Evolutionary conservation across 1,284 basidiomycete genomes (phyloP), one percentile per base, ranked within the genome.

Genomic region (Rhodotorula sp.): DNA sequence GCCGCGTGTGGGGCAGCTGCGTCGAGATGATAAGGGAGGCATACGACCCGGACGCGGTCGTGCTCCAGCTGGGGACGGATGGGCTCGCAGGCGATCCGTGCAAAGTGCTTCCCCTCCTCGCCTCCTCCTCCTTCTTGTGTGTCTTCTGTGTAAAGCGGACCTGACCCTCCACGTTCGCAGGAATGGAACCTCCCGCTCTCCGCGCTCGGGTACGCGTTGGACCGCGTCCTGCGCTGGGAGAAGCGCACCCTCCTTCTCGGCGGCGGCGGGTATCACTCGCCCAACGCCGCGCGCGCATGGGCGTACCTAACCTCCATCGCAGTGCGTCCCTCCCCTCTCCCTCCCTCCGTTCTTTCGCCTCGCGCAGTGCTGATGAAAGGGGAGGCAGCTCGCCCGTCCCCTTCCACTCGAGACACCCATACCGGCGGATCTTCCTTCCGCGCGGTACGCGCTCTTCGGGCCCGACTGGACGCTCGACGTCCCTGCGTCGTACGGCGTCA

Each of bases 21-120:
- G 83, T 94, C 10, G 88, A 92, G 76, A 82, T 81, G 2, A 82
- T 94, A 27, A 86, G 83, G 62, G 82, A 84, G 13, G 85, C 86
- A 0, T 95, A 90, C 81, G 77, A 83, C 2, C 94, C 94, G 0
- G 89, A 94, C 75, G 91, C 87, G 76, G 81, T 94, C 6, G 86
- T 96, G 0, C 80, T 97, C 0, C 93, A 97, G 79, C 92, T 92
- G 69, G 94, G 94, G 3, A 87, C 88, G 0, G 94, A 97, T 74
- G 92, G 89, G 0, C 84, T 97, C 1, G 88, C 91, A 0, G 91
- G 89, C 0, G 94, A 97, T 81, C 89, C 91, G 0, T 88, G 88
- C 79, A 87, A 86, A 0, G 87, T 68, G 50, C 50, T 61, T 34
- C 21, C 27, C 17, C 39, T 1, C 4, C 25, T 37, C 44, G 1